Base-by-base conservation (phyloP, 805 yeast genomes). In the Kodamaea leandrae region DNA sequence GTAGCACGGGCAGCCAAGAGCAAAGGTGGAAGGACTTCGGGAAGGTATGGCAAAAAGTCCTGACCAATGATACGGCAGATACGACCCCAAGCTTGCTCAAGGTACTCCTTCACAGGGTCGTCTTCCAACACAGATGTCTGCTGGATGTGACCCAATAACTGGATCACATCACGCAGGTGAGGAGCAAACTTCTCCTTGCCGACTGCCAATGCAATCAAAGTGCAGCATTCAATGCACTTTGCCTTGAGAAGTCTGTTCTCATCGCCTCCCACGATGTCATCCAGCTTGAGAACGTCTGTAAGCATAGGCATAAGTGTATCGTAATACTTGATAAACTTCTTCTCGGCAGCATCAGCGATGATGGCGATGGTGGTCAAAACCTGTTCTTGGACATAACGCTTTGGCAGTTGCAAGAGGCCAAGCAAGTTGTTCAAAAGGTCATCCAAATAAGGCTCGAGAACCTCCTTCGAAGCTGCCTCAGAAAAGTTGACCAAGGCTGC, bases 21-120 rank as follows among this genome's bases (percentile, higher is more conserved):
- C 43, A 93, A 69, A n/a, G 96, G 90, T 19, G 98, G 97, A 57
- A 93, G 74, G 25, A 93, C 96, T 8, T 77, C 77, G 23, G 88
- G 85, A 45, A 93, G 71, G 51, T 78, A 83, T 10, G 96, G 96
- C 45, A 87, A 64, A 59, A 93, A 93, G 33, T 88, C 96, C 45
- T 74, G 75, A 17, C 96, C 96, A 28, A 91, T 71, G 38, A 91
- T 78, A 51, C 84, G 77, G 59, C 99, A 93, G 33, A 93, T 76
- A 55, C 98, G 80, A 41, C 93, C 88, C 99, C 99, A 93, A 33
- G 95, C 96, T 59, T 87, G 96, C 52, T 88, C 95, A 49, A 93
- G 72, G 53, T 87, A 90, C 35, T 86, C 76, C 52, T 78, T 85
- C 13, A 93, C 83, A 12, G 96, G 95, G 57, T 90, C 97, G 57